Conservation (phyloP, 2,329 filamentous ascomycete genomes). For the Fusarium acutatum region DNA sequence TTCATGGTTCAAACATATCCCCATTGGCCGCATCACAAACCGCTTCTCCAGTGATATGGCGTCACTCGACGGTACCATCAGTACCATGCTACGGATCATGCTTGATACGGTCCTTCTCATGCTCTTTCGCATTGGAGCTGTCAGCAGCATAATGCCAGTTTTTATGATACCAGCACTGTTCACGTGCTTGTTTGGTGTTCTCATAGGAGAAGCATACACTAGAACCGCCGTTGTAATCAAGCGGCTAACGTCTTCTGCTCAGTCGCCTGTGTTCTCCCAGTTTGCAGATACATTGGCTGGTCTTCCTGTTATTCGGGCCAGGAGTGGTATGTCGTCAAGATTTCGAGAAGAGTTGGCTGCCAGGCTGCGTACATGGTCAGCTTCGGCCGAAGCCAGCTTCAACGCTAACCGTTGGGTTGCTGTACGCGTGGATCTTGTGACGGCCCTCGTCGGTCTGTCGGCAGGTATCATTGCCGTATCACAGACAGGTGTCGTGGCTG, state of each 20-base stretch:
- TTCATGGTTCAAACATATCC: slow-evolving; percentile 64
- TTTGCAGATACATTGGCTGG: slow-evolving; percentile 63
- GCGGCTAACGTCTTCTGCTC: slow-evolving; percentile 55
- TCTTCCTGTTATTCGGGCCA: slow-evolving; percentile 60
- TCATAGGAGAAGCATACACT: slow-evolving; percentile 61
- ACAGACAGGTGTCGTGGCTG: slow-evolving; percentile 56
- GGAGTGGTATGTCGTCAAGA: slow-evolving; percentile 55
- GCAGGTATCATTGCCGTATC: slow-evolving; percentile 63
- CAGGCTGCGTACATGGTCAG: slow-evolving; percentile 57
- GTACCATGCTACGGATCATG: slow-evolving; percentile 54
- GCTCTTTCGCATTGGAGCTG: slow-evolving; percentile 56
- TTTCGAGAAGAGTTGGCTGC: slow-evolving; percentile 61
- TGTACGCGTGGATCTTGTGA: slow-evolving; percentile 63
- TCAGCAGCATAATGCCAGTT: slow-evolving; percentile 61
- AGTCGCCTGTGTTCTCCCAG: slow-evolving; percentile 65
- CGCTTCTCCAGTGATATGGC: slow-evolving; percentile 66
- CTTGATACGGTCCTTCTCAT: slow-evolving; percentile 54
- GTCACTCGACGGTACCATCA: slow-evolving; percentile 61
- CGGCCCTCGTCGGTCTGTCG: slow-evolving; percentile 59
- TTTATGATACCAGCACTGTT: slow-evolving; percentile 58
- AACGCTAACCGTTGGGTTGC: slow-evolving; percentile 68
- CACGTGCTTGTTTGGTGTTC: slow-evolving; percentile 55
- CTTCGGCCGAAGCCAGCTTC: slow-evolving; percentile 58
- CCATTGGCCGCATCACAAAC: slow-evolving; percentile 62
- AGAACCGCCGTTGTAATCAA: slow-evolving; percentile 58